These are phyloP conservation scores for Calocybe gangraenosa DNA, from an alignment of 768 basidiomycete species.

Conservation along the genomic window DNA sequence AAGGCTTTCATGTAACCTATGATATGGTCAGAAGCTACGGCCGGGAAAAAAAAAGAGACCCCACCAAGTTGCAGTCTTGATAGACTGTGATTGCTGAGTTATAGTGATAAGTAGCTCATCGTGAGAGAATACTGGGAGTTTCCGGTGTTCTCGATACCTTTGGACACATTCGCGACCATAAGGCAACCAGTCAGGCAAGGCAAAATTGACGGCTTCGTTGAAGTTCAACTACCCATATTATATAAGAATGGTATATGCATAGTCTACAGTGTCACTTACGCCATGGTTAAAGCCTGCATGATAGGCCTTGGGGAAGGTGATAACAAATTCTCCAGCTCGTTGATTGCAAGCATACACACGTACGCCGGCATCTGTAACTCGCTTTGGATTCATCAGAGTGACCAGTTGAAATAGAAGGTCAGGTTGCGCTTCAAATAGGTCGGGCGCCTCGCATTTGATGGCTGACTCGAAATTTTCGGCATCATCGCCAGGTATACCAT, in stretches of 20 bases:
- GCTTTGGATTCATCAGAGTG: conserved; percentile 93
- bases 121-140: conserved; percentile 96
- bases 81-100: conserved; percentile 88
- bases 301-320: conserved; percentile 97
- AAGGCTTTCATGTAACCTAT: conserved; percentile 80
- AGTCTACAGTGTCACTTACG: conserved; percentile 43
- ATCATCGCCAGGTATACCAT: conserved; percentile 93
- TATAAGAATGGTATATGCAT: conserved; percentile 15
- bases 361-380: conserved; percentile 84
- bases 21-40: conserved; percentile 1
- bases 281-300: conserved; percentile 99
- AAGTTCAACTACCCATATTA: conserved; percentile 75
- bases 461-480: conserved; percentile 96
- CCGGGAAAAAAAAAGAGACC: conserved; percentile 17
- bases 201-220: conserved; percentile 99
- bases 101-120: conserved; percentile 97
- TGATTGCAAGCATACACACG: conserved; percentile 94
- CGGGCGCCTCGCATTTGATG: conserved; percentile 92
- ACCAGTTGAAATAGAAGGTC: conserved; percentile 96
- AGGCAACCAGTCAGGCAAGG: conserved; percentile 91
- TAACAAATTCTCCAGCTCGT: conserved; percentile 94
- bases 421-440: conserved; percentile 96
- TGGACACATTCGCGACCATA: conserved; percentile 85
- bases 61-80: conserved; percentile 91
- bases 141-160: conserved; percentile 86